phyloP scores from a whole-genome alignment of 2,329 filamentous ascomycete species.

The Aspergillus pseudoviridinutans region DNA sequence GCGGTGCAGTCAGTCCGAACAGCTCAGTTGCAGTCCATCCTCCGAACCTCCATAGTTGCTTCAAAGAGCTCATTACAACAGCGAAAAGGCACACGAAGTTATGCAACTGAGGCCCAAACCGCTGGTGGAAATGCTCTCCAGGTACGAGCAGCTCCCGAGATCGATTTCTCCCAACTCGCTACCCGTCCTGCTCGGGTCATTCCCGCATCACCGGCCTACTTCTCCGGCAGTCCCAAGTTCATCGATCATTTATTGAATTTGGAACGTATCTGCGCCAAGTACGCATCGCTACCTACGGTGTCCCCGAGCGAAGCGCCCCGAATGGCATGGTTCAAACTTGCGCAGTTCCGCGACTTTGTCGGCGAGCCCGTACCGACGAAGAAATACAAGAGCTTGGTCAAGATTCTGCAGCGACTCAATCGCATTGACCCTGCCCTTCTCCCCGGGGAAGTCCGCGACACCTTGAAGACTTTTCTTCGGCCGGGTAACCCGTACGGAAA shows the following conservation, averaged over 20 bases:
- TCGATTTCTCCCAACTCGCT: slow-evolving; percentile 28
- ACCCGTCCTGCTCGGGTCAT: slow-evolving; percentile 65
- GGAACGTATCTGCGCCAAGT: slow-evolving; percentile 66
- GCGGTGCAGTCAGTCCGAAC: slow-evolving; percentile 31
- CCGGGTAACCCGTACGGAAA: slow-evolving; percentile 68
- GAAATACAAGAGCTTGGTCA: slow-evolving; percentile 73
- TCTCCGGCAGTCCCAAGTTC: slow-evolving; percentile 79
- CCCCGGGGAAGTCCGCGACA: slow-evolving; percentile 63
- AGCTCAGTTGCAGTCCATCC: slow-evolving; percentile 39
- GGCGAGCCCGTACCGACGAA: slow-evolving; percentile 71
- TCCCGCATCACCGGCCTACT: slow-evolving; percentile 88
- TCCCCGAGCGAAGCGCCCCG: slow-evolving; percentile 63
- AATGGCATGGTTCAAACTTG: slow-evolving; percentile 75
- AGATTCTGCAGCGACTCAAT: slow-evolving; percentile 74
- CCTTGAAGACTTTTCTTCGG: slow-evolving; percentile 68
- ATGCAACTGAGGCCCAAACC: slow-evolving; percentile 24
- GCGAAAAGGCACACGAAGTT: slow-evolving; percentile 20
- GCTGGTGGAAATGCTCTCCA: slow-evolving; percentile 9
- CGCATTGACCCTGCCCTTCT: slow-evolving; percentile 76
- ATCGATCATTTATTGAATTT: slow-evolving; percentile 78
- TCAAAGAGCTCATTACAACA: slow-evolving; percentile 8
- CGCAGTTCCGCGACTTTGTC: slow-evolving; percentile 67
- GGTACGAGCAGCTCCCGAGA: slow-evolving; percentile 22
- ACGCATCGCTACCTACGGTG: slow-evolving; percentile 68
- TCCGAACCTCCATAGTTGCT: slow-evolving; percentile 32